Conservation (phyloP, 2,329 filamentous ascomycete genomes). For the Fusarium lyarnte region DNA sequence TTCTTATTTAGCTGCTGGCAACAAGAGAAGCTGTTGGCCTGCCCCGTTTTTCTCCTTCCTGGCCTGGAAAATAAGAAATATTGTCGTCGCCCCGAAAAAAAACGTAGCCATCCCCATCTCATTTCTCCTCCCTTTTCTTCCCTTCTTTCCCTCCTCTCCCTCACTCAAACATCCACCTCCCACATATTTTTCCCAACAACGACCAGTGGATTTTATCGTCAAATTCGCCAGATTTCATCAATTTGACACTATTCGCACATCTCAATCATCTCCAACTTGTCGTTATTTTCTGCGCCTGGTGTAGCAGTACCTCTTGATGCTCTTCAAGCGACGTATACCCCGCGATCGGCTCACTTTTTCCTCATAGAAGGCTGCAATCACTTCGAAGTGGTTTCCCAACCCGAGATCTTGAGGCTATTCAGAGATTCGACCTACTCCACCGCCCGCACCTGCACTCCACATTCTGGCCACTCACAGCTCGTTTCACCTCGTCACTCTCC, state of each 20-base stretch:
- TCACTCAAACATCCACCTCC: slow-evolving; percentile 40
- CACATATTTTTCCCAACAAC: slow-evolving; percentile 49
- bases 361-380: slow-evolving; percentile 5
- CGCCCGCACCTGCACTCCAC: slow-evolving; percentile 31
- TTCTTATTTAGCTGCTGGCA: slow-evolving; percentile 32
- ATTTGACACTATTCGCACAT: slow-evolving; percentile 49
- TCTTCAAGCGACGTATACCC: slow-evolving; percentile 35
- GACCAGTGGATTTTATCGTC: slow-evolving; percentile 45
- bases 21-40: slow-evolving; percentile 27
- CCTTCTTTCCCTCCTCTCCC: slow-evolving; percentile 33
- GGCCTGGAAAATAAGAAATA: slow-evolving; percentile 56
- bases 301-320: slow-evolving; percentile 44
- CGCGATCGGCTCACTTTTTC: slow-evolving; percentile 41
- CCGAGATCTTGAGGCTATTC: slow-evolving; percentile 54
- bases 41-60: slow-evolving; percentile 60
- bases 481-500: slow-evolving; percentile 34
- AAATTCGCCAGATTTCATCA: slow-evolving; percentile 53
- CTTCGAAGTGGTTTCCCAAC: slow-evolving; percentile 33
- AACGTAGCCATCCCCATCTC: slow-evolving; percentile 62
- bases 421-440: slow-evolving; percentile 43
- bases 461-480: slow-evolving; percentile 42
- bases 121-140: slow-evolving; percentile 40
- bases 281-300: slow-evolving; percentile 48
- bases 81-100: slow-evolving; percentile 56
- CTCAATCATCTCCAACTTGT: slow-evolving; percentile 50